Conservation (phyloP, 1,139 yeast species). For the Geotrichum phurueaensis region DNA sequence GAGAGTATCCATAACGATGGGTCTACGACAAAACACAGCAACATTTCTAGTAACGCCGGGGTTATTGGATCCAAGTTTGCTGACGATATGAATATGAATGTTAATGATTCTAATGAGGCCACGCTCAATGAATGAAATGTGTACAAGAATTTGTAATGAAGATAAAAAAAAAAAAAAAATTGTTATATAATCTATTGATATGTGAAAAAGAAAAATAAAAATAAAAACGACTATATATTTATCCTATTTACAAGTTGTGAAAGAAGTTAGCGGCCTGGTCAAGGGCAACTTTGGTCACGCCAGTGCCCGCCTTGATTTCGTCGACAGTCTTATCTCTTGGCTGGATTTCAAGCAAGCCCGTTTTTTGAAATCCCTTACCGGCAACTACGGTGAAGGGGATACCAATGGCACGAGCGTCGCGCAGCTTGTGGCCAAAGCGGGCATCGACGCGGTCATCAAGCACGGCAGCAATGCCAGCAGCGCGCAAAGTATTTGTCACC, state of each 20-base stretch:
- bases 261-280: neutral
- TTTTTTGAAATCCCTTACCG: slow-evolving; percentile 30
- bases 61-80: slow-evolving; percentile 16
- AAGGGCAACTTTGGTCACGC: neutral
- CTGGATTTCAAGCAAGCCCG: slow-evolving; percentile 32
- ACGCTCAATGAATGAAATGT: slow-evolving; percentile 16
- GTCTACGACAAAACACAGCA: slow-evolving; percentile 7
- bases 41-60: slow-evolving; percentile 13
- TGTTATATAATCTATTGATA: too few relatives aligned
- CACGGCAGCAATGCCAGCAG: slow-evolving; percentile 28
- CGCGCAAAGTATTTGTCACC: slow-evolving; percentile 18
- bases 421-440: slow-evolving; percentile 34
- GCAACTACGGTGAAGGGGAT: slow-evolving; percentile 35
- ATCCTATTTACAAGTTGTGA: neutral
- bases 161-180: slow-evolving; percentile 3
- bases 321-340: slow-evolving; percentile 17
- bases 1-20: slow-evolving; percentile 12
- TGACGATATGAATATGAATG: slow-evolving; percentile 15
- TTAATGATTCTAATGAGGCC: slow-evolving; percentile 19
- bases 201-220: neutral
- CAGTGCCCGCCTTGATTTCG: slow-evolving; percentile 9
- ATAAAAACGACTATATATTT: neutral
- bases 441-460: slow-evolving; percentile 37
- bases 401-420: slow-evolving; percentile 35
- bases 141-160: slow-evolving; percentile 1